A percentile compares a stretch with the other conserved stretches of the same genome.
Evolutionary conservation across 1,284 basidiomycete species (phyloP).

Genomic region (Schizopora paradoxa): DNA sequence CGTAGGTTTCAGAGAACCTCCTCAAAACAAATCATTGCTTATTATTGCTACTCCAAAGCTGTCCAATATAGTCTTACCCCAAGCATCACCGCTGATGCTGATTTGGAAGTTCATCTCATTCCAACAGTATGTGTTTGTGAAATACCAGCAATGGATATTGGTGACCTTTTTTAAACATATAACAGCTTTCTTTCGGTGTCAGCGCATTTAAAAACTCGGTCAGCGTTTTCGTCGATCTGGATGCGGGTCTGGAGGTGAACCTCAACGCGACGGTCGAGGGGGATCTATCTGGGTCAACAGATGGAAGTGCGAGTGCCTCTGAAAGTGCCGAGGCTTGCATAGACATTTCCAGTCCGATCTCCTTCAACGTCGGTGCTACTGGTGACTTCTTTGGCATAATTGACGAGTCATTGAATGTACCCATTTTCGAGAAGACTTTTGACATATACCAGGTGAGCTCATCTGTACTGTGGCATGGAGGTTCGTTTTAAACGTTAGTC

Average conservation of each 20-base stretch:
- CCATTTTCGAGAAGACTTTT: conserved; percentile 26
- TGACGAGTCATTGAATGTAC: conserved; percentile 22
- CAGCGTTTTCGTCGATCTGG: conserved; percentile 35
- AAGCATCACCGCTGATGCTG: conserved; percentile 34
- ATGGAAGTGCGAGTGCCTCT: not conserved
- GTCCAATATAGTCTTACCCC: conserved; percentile 38
- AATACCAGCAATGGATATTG: not conserved
- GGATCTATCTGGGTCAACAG: conserved; percentile 6
- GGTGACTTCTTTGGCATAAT: conserved; percentile 28
- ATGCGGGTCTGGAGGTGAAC: conserved; percentile 30
- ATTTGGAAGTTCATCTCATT: conserved; percentile 42
- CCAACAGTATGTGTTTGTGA: conserved; percentile 31
- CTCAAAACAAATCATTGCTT: not conserved
- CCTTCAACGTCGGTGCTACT: conserved; percentile 25
- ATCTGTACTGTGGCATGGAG: not conserved
- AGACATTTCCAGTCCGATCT: conserved; percentile 24
- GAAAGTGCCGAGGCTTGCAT: conserved; percentile 24
- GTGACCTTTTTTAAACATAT: not conserved
- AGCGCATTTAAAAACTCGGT: conserved; percentile 34
- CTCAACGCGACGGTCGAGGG: conserved; percentile 3
- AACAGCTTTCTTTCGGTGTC: conserved; percentile 37
- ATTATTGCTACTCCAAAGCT: not conserved
- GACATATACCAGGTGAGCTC: conserved; percentile 25
- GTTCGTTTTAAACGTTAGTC: too few species aligned
- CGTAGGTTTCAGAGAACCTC: not conserved